Evolutionary conservation across 2,329 filamentous ascomycete genomes (phyloP), one percentile per base, ranked within the genome.

Genomic region (Colletotrichum theobromicola): DNA sequence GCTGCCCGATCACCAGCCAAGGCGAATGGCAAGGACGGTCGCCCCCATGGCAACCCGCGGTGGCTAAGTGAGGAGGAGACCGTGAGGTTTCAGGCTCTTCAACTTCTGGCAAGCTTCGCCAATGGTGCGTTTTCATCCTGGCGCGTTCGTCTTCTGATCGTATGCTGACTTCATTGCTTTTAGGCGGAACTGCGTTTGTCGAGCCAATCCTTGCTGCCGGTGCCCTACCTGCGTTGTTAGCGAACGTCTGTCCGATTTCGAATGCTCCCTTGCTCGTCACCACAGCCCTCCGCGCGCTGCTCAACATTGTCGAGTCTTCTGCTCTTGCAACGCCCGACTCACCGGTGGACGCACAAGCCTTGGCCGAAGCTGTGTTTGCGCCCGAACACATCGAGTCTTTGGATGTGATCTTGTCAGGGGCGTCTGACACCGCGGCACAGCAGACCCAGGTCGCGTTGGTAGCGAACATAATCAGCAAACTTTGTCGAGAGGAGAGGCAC

Each of bases 71-170:
- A 92, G 13, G 91, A 94, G 74, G 93, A 96, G 70, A 88, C 90
- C 58, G 88, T 93, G 62, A 91, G 92, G 77, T 86, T 97, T 71
- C 94, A 98, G 82, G 93, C 94, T n/a, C 90, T 96, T 50, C 92
- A 97, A 77, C 90, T 98, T n/a, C 86, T 98, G 42, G 93, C 93
- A 61, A 97, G 94, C 82, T 91, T 98, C 80, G 94, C 95, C 72
- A 93, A 94, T 84, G 95, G 96, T 95, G 88, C 79, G 88, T 37
- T 60, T 67, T 32, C 64, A 58, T 46, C 10, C 35, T 32, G 6
- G 10, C 21, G 46, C 21, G 21, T 26, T 24, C 37, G 12, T 37
- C 32, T 46, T 46, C 24, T 12, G 7, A 55, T 55, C 10, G 9
- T 6, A 57, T 66, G 62, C 71, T 65, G 53, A 53, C 55, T 58